Percentiles rank a stretch among this genome's conserved stretches.
phyloP scores from a whole-genome alignment of 83 land plant genomes.

The Larix sibirica region DNA sequence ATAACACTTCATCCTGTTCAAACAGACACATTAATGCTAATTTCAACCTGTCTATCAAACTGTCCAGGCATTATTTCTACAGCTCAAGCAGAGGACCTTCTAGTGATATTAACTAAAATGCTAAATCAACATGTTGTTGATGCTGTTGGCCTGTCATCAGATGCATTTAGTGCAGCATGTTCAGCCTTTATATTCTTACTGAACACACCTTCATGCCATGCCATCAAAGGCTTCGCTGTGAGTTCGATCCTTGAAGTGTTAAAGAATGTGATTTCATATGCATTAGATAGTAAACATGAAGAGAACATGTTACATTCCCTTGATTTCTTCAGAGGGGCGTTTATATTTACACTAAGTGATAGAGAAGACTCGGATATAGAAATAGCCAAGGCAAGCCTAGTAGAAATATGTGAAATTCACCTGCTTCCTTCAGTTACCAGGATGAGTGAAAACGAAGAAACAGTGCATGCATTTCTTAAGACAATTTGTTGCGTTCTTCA shows the following conservation, averaged over 20 bases:
- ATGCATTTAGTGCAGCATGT: slow-evolving; percentile 46
- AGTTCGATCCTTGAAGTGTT: slow-evolving; percentile 30
- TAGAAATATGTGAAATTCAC: slow-evolving; percentile 39
- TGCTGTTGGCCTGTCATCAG: slow-evolving; percentile 39
- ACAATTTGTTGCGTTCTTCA: slow-evolving; percentile 46
- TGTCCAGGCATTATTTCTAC: slow-evolving; percentile 54
- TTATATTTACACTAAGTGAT: slow-evolving; percentile 20
- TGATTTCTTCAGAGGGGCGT: slow-evolving; percentile 51
- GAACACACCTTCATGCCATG: slow-evolving; percentile 38
- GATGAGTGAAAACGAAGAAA: slow-evolving; percentile 46
- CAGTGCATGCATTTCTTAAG: slow-evolving; percentile 46
- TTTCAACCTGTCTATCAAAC: slow-evolving; percentile 34
- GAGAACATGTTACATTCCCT: slow-evolving; percentile 41
- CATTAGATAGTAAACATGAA: slow-evolving; percentile 18
- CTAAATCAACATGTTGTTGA: slow-evolving; percentile 38
- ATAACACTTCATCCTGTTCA: slow-evolving; percentile 70
- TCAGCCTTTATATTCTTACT: slow-evolving; percentile 51
- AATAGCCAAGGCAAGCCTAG: slow-evolving; percentile 22
- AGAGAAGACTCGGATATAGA: not conserved
- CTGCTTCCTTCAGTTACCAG: slow-evolving; percentile 49
- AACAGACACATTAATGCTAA: slow-evolving; percentile 40
- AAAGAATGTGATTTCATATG: slow-evolving; percentile 36
- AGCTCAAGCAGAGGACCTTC: slow-evolving; percentile 39
- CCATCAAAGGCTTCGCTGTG: slow-evolving; percentile 22
- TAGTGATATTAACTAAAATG: slow-evolving; percentile 28